Base-by-base conservation (phyloP, 2,329 filamentous ascomycete genomes). In the Cladosporium oxysporum region DNA sequence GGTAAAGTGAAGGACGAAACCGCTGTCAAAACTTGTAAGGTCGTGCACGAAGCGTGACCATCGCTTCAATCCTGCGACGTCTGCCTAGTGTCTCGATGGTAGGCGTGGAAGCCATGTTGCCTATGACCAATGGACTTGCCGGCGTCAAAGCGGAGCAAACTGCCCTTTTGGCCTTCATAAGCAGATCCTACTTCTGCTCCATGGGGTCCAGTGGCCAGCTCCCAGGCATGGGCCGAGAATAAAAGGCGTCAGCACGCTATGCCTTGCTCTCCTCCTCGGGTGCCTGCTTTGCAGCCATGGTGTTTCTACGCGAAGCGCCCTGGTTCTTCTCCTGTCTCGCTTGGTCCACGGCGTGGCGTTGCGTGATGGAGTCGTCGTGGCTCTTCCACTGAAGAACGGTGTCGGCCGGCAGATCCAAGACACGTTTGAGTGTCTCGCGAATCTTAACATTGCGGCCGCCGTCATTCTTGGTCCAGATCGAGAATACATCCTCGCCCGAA, bases 391-490 rank as follows among this genome's bases (percentile, higher is more conserved):
- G 89, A 67, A 99, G 90, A 75, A 91, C 91, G 44, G 95, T 98
- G 77, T 97, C 94, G 53, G 88, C 81, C 1, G 94, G 94, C 76
- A 97, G 91, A 71, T 88, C 87, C 65, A 99, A 88, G 70, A 96
- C 85, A 69, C 92, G 91, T 81, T 96, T 97, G 85, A 98, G 93
- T 37, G 91, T 96, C 82, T 99, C 93, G 91, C 94, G 90, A 75
- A 99, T 97, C 83, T 96, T 97, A 73, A 98, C 90, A 79, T 97
- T 96, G 74, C 92, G 89, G 69, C 93, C 92, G 53, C 93, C 94
- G 75, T 96, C 92, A 73, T 92, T 95, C 78, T 93, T 91, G 64
- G 93, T 96, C 95, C 95, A 99, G 76, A 99, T 93, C 81, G 93
- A 97, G 78, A 99, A 85, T 68, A 98, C 96, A 76, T 99, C 95